Percentiles rank a stretch among this genome's conserved stretches.
Conservation (phyloP, 805 yeast species). For the Nematodospora valgi region DNA sequence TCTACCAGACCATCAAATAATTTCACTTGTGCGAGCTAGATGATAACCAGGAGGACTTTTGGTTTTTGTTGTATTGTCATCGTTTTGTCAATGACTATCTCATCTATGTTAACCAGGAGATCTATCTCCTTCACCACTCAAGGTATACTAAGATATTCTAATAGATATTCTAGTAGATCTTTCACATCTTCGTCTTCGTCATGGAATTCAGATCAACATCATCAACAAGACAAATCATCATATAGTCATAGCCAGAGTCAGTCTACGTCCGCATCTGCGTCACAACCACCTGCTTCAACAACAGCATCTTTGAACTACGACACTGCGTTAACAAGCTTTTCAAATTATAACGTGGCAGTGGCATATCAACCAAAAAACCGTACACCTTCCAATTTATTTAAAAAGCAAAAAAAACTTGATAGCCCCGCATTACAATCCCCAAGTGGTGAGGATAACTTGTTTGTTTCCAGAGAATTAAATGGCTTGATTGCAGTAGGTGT, state of each 20-base stretch:
- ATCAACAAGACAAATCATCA: too few relatives aligned
- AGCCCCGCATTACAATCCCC: constrained; percentile 43
- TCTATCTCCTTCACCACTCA: constrained; percentile 9
- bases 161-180: constrained; percentile 10
- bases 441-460: constrained; percentile 76
- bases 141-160: constrained; percentile 9
- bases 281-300: constrained; percentile 18
- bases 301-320: constrained; percentile 18
- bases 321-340: constrained; percentile 15
- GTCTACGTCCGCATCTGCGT: constrained; percentile 8
- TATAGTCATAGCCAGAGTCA: too few relatives aligned
- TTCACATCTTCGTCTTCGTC: constrained; percentile 21
- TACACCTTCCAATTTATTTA: constrained; percentile 41
- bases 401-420: constrained; percentile 20
- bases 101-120: constrained; percentile 15
- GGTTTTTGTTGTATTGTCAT: too few relatives aligned
- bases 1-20: too few relatives aligned
- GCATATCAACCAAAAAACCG: constrained; percentile 76
- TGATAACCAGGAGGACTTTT: too few relatives aligned
- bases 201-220: constrained; percentile 13
- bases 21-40: too few relatives aligned
- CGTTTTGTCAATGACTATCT: too few relatives aligned
- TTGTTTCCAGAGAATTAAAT: constrained; percentile 43
- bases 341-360: constrained; percentile 56
- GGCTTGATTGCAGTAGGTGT: constrained; percentile 65